A percentile compares a stretch with the other conserved stretches of the same genome.
phyloP scores from a whole-genome alignment of 108 stramenopile genomes.

The Cylindrotheca fusiformis region DNA sequence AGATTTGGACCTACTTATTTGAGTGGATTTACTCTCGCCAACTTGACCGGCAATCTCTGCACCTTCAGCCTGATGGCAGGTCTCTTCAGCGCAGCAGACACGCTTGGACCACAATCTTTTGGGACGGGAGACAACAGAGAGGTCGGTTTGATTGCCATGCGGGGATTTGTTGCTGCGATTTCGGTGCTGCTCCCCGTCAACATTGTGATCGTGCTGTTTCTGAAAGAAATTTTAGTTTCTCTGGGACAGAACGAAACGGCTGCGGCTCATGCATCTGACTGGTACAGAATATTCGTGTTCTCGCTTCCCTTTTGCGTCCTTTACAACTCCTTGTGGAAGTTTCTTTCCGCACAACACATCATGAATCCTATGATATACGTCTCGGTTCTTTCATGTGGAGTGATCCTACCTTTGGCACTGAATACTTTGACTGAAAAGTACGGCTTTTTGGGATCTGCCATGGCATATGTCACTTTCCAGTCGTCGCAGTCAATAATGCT shows the following conservation, averaged over 20 bases:
- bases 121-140: conserved; percentile 25
- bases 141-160: conserved; percentile 34
- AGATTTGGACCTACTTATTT: conserved; percentile 28
- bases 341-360: conserved; percentile 36
- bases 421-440: conserved; percentile 8
- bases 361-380: conserved; percentile 34
- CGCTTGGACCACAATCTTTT: conserved; percentile 39
- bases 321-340: conserved; percentile 28
- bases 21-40: conserved; percentile 43
- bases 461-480: conserved; percentile 30
- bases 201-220: conserved; percentile 17
- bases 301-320: conserved; percentile 30
- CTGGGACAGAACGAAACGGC: conserved; percentile 34
- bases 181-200: conserved; percentile 27
- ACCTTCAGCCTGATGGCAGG: conserved; percentile 32
- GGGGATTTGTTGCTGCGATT: conserved; percentile 21
- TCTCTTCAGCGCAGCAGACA: conserved; percentile 38
- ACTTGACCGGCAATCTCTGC: conserved; percentile 42
- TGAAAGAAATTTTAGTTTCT: conserved; percentile 21
- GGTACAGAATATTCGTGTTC: conserved; percentile 39
- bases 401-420: conserved; percentile 30
- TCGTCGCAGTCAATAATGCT: conserved; percentile 22
- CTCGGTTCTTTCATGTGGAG: conserved; percentile 2
- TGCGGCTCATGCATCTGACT: conserved; percentile 20
- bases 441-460: conserved; percentile 39